phyloP scores from a whole-genome alignment of 2,329 filamentous ascomycete genomes.

The Bimuria novae-zelandiae region DNA sequence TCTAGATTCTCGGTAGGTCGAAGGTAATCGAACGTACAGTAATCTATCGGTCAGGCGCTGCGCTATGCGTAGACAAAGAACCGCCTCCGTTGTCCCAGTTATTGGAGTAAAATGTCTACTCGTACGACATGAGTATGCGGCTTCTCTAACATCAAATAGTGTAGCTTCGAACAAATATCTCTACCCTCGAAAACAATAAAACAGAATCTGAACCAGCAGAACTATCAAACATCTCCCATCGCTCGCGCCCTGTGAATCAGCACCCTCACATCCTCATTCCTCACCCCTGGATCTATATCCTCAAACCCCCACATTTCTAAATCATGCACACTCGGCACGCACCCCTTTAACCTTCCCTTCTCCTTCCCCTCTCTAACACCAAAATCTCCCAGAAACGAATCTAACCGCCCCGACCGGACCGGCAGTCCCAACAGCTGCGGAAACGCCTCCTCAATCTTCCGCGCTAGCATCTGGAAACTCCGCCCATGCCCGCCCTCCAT shows the following conservation, averaged over 20 bases:
- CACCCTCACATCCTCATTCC: background rate
- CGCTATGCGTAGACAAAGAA: no score
- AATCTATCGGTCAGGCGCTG: no score
- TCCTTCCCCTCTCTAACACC: constrained; percentile 2
- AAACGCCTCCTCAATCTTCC: constrained; percentile 23
- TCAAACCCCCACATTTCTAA: constrained; percentile 10
- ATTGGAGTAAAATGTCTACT: no score
- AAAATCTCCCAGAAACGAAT: constrained; percentile 18
- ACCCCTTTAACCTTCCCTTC: background rate
- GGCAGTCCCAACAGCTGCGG: constrained; percentile 16
- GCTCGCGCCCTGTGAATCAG: background rate
- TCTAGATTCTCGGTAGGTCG: no score
- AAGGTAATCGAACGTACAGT: no score
- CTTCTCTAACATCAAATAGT: no score
- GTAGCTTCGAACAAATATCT: no score
- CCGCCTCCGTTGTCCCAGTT: no score
- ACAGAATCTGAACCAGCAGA: no score
- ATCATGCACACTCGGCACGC: constrained; percentile 22
- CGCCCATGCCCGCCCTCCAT: constrained; percentile 20
- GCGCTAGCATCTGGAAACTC: constrained; percentile 23
- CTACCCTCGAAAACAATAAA: no score
- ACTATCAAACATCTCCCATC: background rate
- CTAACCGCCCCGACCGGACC: constrained; percentile 20
- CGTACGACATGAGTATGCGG: no score
- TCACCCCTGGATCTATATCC: background rate